Conservation (phyloP, 306 rosid species). For the Cucurbita moschata region DNA sequence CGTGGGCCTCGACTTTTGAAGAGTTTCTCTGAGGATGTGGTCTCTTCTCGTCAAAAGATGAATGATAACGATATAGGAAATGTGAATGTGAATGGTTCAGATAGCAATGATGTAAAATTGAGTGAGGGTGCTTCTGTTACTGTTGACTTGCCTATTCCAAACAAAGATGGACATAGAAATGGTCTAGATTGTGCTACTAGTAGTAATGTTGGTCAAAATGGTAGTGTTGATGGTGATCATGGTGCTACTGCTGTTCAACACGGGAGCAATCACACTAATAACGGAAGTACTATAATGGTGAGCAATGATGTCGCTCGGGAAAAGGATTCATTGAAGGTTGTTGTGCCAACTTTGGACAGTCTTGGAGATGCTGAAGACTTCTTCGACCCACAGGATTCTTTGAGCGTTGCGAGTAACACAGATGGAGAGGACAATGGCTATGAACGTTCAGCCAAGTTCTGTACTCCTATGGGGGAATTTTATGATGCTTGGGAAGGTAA, state of each 20-base stretch:
- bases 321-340: conserved; percentile 13
- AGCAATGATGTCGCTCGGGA: conserved; percentile 17
- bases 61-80: conserved; percentile 16
- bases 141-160: conserved; percentile 19
- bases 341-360: conserved; percentile 23
- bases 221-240: conserved; percentile 6
- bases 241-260: conserved; percentile 19
- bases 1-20: conserved; percentile 83
- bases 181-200: conserved; percentile 15
- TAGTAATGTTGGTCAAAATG: conserved; percentile 11
- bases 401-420: conserved; percentile 54
- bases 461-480: conserved; percentile 45
- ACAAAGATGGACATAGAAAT: conserved; percentile 20
- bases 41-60: conserved; percentile 14
- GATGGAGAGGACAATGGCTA: conserved; percentile 61
- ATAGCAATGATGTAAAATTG: conserved; percentile 22
- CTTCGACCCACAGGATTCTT: conserved; percentile 59
- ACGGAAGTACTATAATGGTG: conserved; percentile 14
- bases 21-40: conserved; percentile 59
- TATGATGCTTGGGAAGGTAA: conserved; percentile 94
- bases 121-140: conserved; percentile 27
- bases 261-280: conserved; percentile 12
- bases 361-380: conserved; percentile 54
- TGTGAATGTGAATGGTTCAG: conserved; percentile 9
- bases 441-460: conserved; percentile 27